phyloP scores from a whole-genome alignment of 768 basidiomycete genomes.

The Termitomyces sp. region DNA sequence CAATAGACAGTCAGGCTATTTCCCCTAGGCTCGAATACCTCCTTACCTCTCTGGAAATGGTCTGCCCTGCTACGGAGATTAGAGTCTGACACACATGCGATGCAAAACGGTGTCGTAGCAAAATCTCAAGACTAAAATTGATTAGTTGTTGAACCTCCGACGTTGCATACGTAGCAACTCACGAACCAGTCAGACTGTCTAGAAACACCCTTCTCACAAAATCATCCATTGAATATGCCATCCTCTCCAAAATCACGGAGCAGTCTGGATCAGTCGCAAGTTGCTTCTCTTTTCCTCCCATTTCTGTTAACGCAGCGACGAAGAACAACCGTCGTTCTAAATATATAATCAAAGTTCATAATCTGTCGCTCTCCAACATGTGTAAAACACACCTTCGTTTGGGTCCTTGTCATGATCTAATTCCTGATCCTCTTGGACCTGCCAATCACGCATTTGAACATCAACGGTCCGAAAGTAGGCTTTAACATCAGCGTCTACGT shows the following conservation, averaged over 20 bases:
- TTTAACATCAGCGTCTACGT: conserved; percentile 84
- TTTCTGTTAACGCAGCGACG: conserved; percentile 76
- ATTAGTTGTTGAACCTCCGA: background rate
- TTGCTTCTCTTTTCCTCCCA: conserved; percentile 83
- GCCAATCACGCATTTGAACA: conserved; percentile 84
- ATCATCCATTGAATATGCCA: conserved; percentile 93
- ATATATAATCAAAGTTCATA: background rate
- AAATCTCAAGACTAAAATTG: conserved; percentile 48
- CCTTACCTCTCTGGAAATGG: conserved; percentile 63
- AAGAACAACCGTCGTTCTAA: conserved; percentile 76
- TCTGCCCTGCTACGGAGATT: conserved; percentile 59
- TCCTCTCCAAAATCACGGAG: conserved; percentile 83
- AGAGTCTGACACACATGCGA: conserved; percentile 95
- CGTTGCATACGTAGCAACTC: conserved; percentile 25
- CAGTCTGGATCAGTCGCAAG: conserved; percentile 94
- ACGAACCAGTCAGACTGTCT: conserved; percentile 87
- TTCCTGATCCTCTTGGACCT: conserved; percentile 41
- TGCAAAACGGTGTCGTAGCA: conserved; percentile 81
- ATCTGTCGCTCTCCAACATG: background rate
- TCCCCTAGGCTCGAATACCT: background rate
- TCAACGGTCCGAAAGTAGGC: conserved; percentile 92
- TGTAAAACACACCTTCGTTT: conserved; percentile 53
- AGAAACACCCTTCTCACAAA: conserved; percentile 89
- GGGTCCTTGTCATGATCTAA: conserved; percentile 46
- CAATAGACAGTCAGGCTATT: background rate